Evolutionary conservation across 2,329 filamentous ascomycete species (phyloP).

Genomic region (Trichoderma simmonsii): DNA sequence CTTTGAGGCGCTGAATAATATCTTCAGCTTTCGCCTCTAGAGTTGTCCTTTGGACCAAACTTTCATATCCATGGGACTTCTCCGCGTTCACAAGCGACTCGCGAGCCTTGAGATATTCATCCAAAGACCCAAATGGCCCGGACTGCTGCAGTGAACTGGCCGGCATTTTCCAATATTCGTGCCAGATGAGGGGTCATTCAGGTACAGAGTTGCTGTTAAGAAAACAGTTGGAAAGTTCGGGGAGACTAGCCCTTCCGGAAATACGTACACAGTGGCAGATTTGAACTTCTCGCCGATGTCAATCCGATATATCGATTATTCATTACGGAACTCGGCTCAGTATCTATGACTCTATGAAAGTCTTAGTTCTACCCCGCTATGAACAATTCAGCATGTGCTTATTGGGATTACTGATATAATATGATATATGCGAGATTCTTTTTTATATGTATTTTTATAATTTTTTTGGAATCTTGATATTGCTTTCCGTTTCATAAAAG

Average conservation of each 20-base stretch:
- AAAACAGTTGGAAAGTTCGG: not conserved
- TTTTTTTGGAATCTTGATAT: not conserved
- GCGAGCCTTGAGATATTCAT: constrained; percentile 4
- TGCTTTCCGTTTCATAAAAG: not conserved
- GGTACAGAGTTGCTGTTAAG: not conserved
- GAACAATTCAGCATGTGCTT: not conserved
- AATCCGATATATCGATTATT: not conserved
- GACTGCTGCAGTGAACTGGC: not conserved
- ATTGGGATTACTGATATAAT: not conserved
- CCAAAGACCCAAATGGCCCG: not conserved
- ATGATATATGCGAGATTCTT: not conserved
- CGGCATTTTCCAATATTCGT: not conserved
- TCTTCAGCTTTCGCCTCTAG: not conserved
- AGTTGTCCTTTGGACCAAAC: not conserved
- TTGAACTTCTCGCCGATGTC: not conserved
- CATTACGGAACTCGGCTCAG: not conserved
- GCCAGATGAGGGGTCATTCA: not conserved
- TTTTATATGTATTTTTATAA: not conserved
- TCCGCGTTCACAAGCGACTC: constrained; percentile 3
- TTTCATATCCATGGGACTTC: not conserved
- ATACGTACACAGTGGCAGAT: not conserved
- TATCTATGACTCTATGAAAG: not conserved
- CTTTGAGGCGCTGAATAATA: not conserved
- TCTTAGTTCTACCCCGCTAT: not conserved
- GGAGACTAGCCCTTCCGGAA: not conserved